Evolutionary conservation across 2,329 filamentous ascomycete species (phyloP).

Genomic region (Drechslera avenae): DNA sequence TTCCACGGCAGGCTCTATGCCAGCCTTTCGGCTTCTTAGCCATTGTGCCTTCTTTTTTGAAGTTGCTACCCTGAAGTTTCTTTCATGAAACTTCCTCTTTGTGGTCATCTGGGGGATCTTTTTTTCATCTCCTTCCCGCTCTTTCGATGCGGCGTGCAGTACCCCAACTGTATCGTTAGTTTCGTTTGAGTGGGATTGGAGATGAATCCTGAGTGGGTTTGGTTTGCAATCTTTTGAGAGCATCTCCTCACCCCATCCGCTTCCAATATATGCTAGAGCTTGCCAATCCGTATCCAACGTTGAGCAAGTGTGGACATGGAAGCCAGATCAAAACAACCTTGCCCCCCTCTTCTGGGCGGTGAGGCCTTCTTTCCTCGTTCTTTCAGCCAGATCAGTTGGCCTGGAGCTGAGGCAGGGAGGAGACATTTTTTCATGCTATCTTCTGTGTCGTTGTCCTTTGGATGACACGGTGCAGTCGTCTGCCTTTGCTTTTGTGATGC

Average conservation of each 20-base stretch:
- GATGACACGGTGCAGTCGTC: neutral
- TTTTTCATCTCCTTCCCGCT: neutral
- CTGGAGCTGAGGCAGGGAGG: conserved; percentile 31
- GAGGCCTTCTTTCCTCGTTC: conserved; percentile 34
- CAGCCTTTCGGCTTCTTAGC: too few relatives aligned
- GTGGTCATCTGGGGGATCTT: conserved; percentile 18
- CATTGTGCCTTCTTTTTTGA: conserved; percentile 8
- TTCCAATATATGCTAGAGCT: conserved; percentile 52
- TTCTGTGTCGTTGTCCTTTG: neutral
- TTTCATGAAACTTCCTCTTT: neutral
- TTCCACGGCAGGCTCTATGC: too few relatives aligned
- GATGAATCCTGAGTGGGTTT: neutral
- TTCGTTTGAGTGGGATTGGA: neutral
- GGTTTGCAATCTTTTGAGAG: conserved; percentile 1
- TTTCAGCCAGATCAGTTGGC: conserved; percentile 32
- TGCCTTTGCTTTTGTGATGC: neutral
- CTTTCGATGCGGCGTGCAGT: neutral
- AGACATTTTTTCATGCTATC: conserved; percentile 26
- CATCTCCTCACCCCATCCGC: conserved; percentile 25
- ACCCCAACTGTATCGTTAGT: too few relatives aligned
- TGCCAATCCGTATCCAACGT: conserved; percentile 44
- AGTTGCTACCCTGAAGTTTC: conserved; percentile 6
- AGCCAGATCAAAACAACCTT: conserved; percentile 43
- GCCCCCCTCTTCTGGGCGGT: conserved; percentile 34
- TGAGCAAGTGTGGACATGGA: conserved; percentile 52